Evolutionary conservation across 2,329 filamentous ascomycete genomes (phyloP).

Genomic region (Alternaria consortialis): DNA sequence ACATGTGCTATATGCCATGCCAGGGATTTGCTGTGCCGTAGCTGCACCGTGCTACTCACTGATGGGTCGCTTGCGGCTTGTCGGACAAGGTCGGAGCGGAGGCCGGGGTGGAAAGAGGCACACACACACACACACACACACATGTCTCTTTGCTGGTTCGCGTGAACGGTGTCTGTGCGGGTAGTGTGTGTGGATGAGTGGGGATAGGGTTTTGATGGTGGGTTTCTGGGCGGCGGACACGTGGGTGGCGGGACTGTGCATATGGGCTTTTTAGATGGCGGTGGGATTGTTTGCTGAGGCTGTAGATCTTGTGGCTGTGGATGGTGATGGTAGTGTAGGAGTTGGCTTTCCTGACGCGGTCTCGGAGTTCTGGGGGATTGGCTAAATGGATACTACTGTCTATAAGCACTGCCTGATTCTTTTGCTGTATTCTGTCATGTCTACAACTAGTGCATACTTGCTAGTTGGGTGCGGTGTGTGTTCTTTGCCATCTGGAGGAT

Average conservation of each 20-base stretch:
- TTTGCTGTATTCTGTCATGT: neutral
- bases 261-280: neutral
- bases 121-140: neutral
- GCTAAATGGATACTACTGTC: neutral
- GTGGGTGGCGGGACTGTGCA: neutral
- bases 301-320: neutral
- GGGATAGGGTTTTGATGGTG: neutral
- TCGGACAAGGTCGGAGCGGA: neutral
- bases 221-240: neutral
- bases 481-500: neutral
- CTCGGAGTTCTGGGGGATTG: neutral
- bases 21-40: neutral
- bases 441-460: neutral
- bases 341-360: neutral
- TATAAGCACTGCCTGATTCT: neutral
- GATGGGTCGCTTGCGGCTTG: neutral
- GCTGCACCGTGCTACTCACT: neutral
- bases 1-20: neutral
- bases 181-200: neutral
- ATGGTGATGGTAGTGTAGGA: neutral
- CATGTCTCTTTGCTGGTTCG: neutral
- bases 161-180: neutral
- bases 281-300: neutral
- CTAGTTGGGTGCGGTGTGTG: neutral
- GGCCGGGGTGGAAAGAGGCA: neutral